Base-by-base conservation (phyloP, 805 yeast genomes). In the Metschnikowia henanensis region DNA sequence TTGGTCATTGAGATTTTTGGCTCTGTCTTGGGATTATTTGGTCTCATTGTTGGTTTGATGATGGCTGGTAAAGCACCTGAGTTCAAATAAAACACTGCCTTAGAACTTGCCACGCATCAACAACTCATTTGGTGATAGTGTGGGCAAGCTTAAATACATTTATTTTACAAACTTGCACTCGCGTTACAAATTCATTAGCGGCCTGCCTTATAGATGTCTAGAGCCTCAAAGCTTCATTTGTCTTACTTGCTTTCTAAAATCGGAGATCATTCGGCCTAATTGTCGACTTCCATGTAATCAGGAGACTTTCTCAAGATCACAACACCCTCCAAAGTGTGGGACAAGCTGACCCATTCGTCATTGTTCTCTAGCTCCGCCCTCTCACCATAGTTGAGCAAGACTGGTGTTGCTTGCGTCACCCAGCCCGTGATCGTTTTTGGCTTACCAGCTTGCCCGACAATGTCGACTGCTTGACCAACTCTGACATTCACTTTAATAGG, bases 351-450 rank as follows among this genome's bases (percentile, higher is more conserved):
- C 69, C 91, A 94, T 68, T 94, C 97, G 48, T 90, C 95, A 20
- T 59, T 66, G 56, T 87, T 90, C 62, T 95, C 99, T 54, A 94
- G 73, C 66, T 94, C 99, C 0, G 99, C 99, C 50, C 97, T 78
- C 66, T 94, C 99, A 34, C 98, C 98, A 56, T 83, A 83, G 31
- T 94, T 91, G 44, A 94, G 75, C 56, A 94, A 73, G 17, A 94
- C 99, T 0, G 99, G 99, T 0, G 99, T 94, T 5, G 94, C 87
- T 60, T 94, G 99, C 1, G 99, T 94, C 17, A 94, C 98, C 99
- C 99, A 94, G 29, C 99, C 99, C 4, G 99, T 94, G 37, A 94
- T 94, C 10, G 97, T 91, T 75, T 94, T 94, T 37, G 99, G 99
- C 57, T 88, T 89, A 71, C 99, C 99, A 0, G 98, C 99, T 66